Conservation (phyloP, 1,284 basidiomycete genomes). For the Jaminaea rosea region DNA sequence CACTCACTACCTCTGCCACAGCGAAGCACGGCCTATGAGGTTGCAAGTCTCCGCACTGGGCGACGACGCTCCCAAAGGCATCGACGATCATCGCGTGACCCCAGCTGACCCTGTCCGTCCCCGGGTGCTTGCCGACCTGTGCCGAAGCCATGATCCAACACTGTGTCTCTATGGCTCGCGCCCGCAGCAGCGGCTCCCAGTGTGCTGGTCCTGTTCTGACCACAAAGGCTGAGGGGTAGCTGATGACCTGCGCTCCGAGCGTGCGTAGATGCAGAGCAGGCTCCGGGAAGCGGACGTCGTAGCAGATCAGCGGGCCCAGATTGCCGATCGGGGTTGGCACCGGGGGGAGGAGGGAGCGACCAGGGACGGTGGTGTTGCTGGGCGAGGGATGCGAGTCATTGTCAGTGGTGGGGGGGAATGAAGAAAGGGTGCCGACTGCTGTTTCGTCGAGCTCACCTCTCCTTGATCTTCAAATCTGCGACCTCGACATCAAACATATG, state of each 20-base stretch:
- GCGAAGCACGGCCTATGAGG: constrained; percentile 14
- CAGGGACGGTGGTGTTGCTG: constrained; percentile 4
- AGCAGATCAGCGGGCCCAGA: constrained; percentile 49
- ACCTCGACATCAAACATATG: constrained; percentile 53
- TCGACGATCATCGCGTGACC: constrained; percentile 40
- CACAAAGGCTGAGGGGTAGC: constrained; percentile 53
- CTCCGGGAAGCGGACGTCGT: constrained; percentile 54
- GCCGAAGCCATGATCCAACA: constrained; percentile 47
- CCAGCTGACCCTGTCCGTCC: constrained; percentile 19
- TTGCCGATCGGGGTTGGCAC: constrained; percentile 3
- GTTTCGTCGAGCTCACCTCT: background rate
- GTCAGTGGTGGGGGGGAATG: no score
- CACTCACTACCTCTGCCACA: constrained; percentile 8
- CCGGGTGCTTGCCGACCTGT: constrained; percentile 41
- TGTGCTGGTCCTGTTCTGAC: constrained; percentile 48
- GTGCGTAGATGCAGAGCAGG: constrained; percentile 48
- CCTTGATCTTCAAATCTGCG: background rate
- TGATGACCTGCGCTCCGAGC: constrained; percentile 51
- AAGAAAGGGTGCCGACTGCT: no score
- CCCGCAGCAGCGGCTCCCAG: constrained; percentile 43
- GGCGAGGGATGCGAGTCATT: no score
- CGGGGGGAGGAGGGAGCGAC: background rate
- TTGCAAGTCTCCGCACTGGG: background rate
- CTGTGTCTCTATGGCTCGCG: constrained; percentile 50
- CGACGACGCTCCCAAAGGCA: constrained; percentile 64